Evolutionary conservation across 768 basidiomycete genomes (phyloP), one percentile per base, ranked within the genome.

Genomic region (Xerocomus brunneocitrinus): DNA sequence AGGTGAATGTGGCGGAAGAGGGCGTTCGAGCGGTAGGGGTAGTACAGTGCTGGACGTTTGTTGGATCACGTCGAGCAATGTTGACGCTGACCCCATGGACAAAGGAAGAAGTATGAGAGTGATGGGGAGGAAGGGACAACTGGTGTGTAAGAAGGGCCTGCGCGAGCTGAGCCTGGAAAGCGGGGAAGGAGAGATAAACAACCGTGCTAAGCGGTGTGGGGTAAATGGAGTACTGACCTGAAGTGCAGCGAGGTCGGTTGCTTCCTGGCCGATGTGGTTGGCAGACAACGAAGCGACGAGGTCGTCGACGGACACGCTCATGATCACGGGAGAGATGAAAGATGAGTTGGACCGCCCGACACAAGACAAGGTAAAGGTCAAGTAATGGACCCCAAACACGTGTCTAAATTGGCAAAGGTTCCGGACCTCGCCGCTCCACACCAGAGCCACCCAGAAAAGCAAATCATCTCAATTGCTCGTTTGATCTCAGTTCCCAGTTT

Each of bases 251-350:
- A 79, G 70, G 67, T 79, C 79, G 13, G 73, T 70, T n/a, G 77
- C 76, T 59, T 79, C 78, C 58, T 79, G 79, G 54, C 77, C 77
- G 62, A 79, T 77, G 71, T 79, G 78, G 63, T 71, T 76, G 2
- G 73, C 60, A 40, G 67, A 71, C 60, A 79, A 57, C 10, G 77
- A 78, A 22, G 77, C 70, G 49, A 79, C 73, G 61, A 79, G 79
- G 70, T 79, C 78, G 63, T 79, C 78, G 35, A 79, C 69, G 43
- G 78, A 73, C 53, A 76, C 45, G 58, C 68, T 76, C 78, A 79
- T 80, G 54, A 53, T 60, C 48, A 48, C n/a, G 36, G 54, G 42
- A 31, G 22, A 30, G 24, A 43, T n/a, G 34, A 54, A 31, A 55
- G 30, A 35, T 13, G n/a, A 13, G 14, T 16, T 16, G 31, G 45